Percentiles rank a stretch among this genome's conserved stretches.
Conservation (phyloP, 129 eudicot genomes). For the Rutidosis leptorrhynchoides region DNA sequence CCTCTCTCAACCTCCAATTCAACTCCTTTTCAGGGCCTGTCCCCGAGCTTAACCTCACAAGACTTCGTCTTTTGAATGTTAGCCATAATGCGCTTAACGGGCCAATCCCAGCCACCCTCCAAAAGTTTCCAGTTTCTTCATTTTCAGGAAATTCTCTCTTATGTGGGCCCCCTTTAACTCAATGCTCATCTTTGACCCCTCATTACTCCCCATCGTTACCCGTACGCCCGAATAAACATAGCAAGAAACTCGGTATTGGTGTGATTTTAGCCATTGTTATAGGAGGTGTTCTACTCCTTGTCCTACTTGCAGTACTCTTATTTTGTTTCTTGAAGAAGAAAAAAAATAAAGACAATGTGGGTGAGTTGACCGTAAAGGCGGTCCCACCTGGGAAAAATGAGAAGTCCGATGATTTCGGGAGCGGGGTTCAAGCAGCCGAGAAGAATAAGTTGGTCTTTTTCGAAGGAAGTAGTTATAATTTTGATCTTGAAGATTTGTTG, state of each 20-base stretch:
- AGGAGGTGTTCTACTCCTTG: conserved; percentile 39
- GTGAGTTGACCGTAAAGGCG: conserved; percentile 51
- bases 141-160: conserved; percentile 58
- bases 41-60: conserved; percentile 51
- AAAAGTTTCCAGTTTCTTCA: conserved; percentile 64
- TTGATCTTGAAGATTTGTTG: conserved; percentile 87
- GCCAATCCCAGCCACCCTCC: conserved; percentile 59
- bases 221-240: conserved; percentile 19
- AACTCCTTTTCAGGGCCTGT: conserved; percentile 63
- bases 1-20: conserved; percentile 54
- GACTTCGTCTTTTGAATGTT: conserved; percentile 55
- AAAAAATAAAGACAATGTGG: conserved; percentile 29
- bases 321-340: conserved; percentile 49
- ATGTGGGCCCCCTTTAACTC: conserved; percentile 59
- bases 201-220: conserved; percentile 29
- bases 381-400: conserved; percentile 44
- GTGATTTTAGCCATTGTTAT: conserved; percentile 51
- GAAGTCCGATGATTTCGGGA: conserved; percentile 76
- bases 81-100: conserved; percentile 67
- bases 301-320: conserved; percentile 36
- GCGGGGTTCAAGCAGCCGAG: conserved; percentile 85
- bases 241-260: conserved; percentile 43
- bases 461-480: conserved; percentile 62
- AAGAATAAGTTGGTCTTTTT: conserved; percentile 76
- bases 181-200: conserved; percentile 40